A percentile compares a stretch with the other conserved stretches of the same genome.
Conservation (phyloP, 2,329 filamentous ascomycete genomes). For the Acephala macrosclerotiorum region DNA sequence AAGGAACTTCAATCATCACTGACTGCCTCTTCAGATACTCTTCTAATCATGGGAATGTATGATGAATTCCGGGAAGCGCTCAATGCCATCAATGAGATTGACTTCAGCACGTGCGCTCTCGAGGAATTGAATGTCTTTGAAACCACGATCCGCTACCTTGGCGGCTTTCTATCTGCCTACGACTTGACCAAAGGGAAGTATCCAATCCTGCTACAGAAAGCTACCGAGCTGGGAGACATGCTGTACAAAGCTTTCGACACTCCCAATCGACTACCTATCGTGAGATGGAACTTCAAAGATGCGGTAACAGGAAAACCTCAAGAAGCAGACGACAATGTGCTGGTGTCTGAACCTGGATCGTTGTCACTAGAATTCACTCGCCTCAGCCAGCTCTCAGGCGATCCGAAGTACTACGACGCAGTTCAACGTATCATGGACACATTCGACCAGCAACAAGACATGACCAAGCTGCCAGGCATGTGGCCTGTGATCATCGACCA, state of each 20-base stretch:
- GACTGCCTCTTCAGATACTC: constrained; percentile 67
- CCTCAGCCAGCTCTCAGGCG: constrained; percentile 66
- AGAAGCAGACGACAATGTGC: constrained; percentile 57
- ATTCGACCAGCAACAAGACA: constrained; percentile 59
- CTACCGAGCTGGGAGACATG: constrained; percentile 42
- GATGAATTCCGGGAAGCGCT: constrained; percentile 69
- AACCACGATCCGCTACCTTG: constrained; percentile 49
- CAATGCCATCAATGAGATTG: constrained; percentile 72
- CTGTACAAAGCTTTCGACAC: constrained; percentile 56
- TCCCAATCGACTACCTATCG: constrained; percentile 60
- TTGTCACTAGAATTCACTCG: constrained; percentile 68
- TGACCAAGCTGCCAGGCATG: constrained; percentile 64
- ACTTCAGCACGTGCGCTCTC: constrained; percentile 34
- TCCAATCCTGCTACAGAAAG: constrained; percentile 41
- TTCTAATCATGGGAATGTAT: constrained; percentile 84
- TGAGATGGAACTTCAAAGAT: constrained; percentile 32
- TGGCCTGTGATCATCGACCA: constrained; percentile 63
- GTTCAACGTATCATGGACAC: constrained; percentile 62
- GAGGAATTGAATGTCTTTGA: constrained; percentile 46
- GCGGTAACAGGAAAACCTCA: constrained; percentile 65
- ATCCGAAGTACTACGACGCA: constrained; percentile 67
- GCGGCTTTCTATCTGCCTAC: constrained; percentile 47
- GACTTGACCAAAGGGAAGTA: constrained; percentile 43
- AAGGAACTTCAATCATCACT: not conserved
- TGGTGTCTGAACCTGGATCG: constrained; percentile 64